These are phyloP conservation scores for Parascedosporium putredinis DNA, from an alignment of 2,329 filamentous ascomycete genomes.

Conservation along the genomic window DNA sequence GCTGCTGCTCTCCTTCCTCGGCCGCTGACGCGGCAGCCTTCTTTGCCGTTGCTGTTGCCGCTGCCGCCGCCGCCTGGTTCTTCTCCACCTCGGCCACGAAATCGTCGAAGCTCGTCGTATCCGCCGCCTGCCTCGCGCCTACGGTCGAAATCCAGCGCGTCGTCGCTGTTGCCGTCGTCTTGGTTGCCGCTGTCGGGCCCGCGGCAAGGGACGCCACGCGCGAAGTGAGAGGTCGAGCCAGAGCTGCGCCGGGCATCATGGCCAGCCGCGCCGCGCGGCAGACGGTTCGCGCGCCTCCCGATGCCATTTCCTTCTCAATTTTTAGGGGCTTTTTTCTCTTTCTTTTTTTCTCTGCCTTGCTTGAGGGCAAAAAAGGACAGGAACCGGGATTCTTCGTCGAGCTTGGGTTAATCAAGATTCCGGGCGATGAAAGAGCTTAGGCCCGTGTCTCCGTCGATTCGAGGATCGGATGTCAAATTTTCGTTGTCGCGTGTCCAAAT, in stretches of 20 bases:
- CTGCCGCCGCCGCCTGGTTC: not conserved
- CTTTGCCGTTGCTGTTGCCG: not conserved
- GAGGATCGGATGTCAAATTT: not conserved
- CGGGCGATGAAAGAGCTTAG: not conserved
- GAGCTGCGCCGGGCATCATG: not conserved
- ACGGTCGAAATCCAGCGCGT: slow-evolving; percentile 2
- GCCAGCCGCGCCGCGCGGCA: slow-evolving; percentile 4
- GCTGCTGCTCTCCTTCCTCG: slow-evolving; percentile 17
- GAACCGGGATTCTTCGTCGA: not conserved
- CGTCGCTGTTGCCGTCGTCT: no score
- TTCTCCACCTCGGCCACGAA: not conserved
- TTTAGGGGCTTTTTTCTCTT: not conserved
- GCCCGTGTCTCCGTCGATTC: not conserved
- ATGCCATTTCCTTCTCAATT: not conserved
- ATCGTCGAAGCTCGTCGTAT: not conserved
- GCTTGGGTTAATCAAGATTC: not conserved
- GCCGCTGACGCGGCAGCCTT: not conserved
- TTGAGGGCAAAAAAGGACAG: no score
- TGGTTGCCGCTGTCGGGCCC: no score
- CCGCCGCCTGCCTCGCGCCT: no score
- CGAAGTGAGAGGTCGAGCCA: not conserved
- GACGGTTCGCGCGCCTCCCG: slow-evolving; percentile 5
- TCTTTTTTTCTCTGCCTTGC: no score
- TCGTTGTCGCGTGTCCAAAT: not conserved
- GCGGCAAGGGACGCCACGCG: not conserved